phyloP scores from a whole-genome alignment of 2,329 filamentous ascomycete species.

The Parafenestella ontariensis region DNA sequence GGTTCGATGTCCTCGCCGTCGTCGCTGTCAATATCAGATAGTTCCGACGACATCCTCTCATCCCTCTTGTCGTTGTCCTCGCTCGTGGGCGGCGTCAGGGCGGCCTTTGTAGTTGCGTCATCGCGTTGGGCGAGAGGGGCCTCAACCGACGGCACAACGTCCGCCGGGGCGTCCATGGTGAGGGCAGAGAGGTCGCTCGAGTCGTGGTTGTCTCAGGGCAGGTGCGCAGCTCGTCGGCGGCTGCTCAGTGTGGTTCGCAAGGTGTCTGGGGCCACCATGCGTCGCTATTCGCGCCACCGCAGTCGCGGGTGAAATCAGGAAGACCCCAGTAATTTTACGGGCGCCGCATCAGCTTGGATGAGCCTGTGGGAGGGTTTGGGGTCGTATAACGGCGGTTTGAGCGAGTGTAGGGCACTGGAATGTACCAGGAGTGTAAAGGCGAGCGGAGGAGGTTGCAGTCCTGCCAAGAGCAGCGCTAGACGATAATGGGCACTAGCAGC shows the following conservation, averaged over 20 bases:
- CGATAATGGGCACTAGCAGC: constrained; percentile 8
- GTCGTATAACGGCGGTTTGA: constrained; percentile 14
- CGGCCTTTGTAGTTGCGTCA: constrained; percentile 44
- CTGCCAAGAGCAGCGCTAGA: constrained; percentile 16
- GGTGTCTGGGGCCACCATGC: constrained; percentile 35
- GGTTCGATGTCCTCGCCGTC: constrained; percentile 75
- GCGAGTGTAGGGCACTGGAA: constrained; percentile 23
- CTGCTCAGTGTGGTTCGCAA: constrained; percentile 31
- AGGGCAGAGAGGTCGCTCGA: constrained; percentile 5
- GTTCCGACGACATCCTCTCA: constrained; percentile 55
- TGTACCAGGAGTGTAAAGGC: constrained; percentile 31
- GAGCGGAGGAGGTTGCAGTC: constrained; percentile 22
- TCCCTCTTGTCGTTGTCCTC: constrained; percentile 58
- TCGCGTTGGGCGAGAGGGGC: constrained; percentile 31
- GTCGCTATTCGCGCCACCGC: constrained; percentile 38
- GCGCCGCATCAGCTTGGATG: constrained; percentile 25
- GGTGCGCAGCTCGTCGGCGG: constrained; percentile 29
- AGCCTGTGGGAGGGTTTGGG: constrained; percentile 1
- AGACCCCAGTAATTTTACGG: constrained; percentile 31
- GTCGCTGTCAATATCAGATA: constrained; percentile 57
- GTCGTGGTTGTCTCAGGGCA: constrained; percentile 22
- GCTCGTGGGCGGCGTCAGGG: constrained; percentile 60
- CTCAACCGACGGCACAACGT: constrained; percentile 46
- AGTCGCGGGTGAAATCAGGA: constrained; percentile 18
- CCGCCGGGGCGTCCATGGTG: constrained; percentile 39